Conservation (phyloP, 164 flowering plant genomes). For the Platanus orientalis region DNA sequence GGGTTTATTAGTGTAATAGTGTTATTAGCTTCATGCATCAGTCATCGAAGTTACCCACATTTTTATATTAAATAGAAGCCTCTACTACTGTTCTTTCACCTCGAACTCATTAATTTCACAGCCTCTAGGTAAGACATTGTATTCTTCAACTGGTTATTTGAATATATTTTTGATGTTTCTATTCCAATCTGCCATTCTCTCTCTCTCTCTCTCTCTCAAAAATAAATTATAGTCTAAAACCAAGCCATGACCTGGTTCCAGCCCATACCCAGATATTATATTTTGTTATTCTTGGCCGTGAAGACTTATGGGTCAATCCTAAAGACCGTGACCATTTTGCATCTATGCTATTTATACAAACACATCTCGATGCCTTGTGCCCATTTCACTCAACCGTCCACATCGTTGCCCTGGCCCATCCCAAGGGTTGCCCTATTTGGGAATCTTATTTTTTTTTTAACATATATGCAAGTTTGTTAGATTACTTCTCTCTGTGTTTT, state of each 20-base stretch:
- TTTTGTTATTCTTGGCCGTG: conserved; percentile 13
- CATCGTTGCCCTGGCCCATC: conserved; percentile 2
- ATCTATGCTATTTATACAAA: background rate
- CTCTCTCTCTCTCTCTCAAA: conserved; percentile 2
- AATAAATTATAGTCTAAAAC: conserved; percentile 1
- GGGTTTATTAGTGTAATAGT: conserved; percentile 21
- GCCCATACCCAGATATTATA: conserved; percentile 26
- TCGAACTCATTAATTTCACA: conserved; percentile 62
- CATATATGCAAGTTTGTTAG: too few species aligned
- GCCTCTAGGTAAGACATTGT: conserved; percentile 27
- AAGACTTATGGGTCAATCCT: conserved; percentile 37
- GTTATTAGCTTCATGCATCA: conserved; percentile 4
- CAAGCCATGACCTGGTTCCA: conserved; percentile 54
- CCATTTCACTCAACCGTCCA: background rate
- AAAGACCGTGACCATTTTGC: conserved; percentile 17
- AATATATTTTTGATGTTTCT: conserved; percentile 72
- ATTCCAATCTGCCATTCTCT: conserved; percentile 56
- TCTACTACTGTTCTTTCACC: conserved; percentile 49
- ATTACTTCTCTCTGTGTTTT: too few species aligned
- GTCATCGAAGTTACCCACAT: conserved; percentile 33
- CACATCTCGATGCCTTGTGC: conserved; percentile 11
- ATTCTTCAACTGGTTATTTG: conserved; percentile 35
- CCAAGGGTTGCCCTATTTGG: conserved; percentile 1
- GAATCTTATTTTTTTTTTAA: background rate
- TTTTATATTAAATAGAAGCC: conserved; percentile 46